Evolutionary conservation across 768 basidiomycete species (phyloP), one percentile per base, ranked within the genome.

Genomic region (Royoungia palumana): DNA sequence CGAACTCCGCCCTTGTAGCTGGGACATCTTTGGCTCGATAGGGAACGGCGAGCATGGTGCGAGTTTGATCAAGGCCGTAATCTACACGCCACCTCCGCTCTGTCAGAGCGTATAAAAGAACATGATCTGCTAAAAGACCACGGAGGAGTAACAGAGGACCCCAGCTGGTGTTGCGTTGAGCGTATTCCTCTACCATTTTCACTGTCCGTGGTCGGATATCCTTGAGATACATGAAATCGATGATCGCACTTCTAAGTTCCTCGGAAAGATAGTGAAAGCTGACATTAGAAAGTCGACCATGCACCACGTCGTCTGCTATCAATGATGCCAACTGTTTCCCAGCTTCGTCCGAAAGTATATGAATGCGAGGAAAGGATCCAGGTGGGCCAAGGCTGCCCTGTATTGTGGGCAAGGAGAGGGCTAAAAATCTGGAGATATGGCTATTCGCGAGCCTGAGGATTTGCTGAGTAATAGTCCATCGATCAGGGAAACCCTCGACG

Each of bases 71-170:
- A 16, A 68, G 66, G 2, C 71, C 71, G 54, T 69, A 74, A 46
- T 73, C 66, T 11, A 74, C 72, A 2, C 72, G 47, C 70, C 70
- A 72, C 21, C 72, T 57, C 16, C 67, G 68, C 3, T 71, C 70
- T 32, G 35, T 60, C n/a, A 72, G 52, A 7, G 56, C 62, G 36
- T 61, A 64, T 11, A 63, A 24, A 4, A 72, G 54, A 14, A 72
- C 65, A 0, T 66, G 68, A 0, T 50, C 51, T 6, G 62, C 58
- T n/a, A 72, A 41, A 19, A 72, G 59, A 3, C 71, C 71, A 6
- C 72, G 72, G 6, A 72, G 40, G 2, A 70, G 49, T 5, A 72
- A 48, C 6, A 72, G 41, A 5, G 53, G 54, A 5, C 32, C 12
- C 61, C 66, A 67, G 6, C 57, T 10, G 3, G 39, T 25, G 0